These are phyloP conservation scores for Gracilaria domingensis DNA, from an alignment of 23 red algal genomes.

Conservation along the genomic window DNA sequence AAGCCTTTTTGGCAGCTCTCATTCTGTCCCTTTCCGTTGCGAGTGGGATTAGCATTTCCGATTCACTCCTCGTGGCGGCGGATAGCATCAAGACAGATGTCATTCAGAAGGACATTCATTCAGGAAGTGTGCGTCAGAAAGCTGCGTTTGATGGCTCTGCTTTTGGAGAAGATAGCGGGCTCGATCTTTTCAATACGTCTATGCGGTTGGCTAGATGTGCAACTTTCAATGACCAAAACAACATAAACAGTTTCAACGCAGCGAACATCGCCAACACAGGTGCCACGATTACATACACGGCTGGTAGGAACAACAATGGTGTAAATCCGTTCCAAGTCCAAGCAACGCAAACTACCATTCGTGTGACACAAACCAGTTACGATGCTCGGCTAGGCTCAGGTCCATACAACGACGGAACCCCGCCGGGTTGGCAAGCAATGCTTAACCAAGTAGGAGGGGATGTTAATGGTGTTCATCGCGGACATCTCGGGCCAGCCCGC, in stretches of 20 bases:
- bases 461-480: constrained; percentile 8
- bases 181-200: not conserved
- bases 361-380: constrained; percentile 15
- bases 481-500: not conserved
- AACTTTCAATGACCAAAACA: not conserved
- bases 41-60: not conserved
- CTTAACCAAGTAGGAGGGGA: not conserved
- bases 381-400: not conserved
- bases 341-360: not conserved
- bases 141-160: not conserved
- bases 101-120: not conserved
- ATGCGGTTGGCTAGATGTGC: not conserved
- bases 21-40: not conserved
- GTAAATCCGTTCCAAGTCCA: not conserved
- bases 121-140: not conserved
- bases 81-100: not conserved
- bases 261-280: not conserved
- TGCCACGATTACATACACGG: not conserved
- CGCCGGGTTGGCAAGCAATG: not conserved
- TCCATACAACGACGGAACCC: not conserved
- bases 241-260: not conserved
- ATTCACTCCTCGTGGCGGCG: not conserved
- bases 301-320: not conserved
- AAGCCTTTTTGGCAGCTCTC: not conserved
- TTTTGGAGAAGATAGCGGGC: not conserved